These are phyloP conservation scores for Ramularia endophylla DNA, from an alignment of 2,329 filamentous ascomycete genomes.

Conservation along the genomic window DNA sequence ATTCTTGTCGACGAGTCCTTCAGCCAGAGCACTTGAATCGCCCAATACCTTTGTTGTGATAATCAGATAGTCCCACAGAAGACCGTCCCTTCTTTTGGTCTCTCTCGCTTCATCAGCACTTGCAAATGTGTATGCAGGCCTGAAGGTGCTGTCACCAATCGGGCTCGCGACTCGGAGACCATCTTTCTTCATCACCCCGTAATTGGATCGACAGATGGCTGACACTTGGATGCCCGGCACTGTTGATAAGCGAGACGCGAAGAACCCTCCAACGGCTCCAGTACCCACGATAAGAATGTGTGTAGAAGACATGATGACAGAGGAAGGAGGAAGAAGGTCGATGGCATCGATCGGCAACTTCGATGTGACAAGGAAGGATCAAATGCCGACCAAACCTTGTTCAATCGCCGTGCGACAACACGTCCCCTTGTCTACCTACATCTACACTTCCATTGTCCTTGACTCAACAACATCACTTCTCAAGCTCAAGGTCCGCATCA, in stretches of 20 bases:
- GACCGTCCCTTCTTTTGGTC: conserved; percentile 26
- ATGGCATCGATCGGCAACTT: too few relatives aligned
- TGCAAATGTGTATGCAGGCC: conserved; percentile 54
- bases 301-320: conserved; percentile 26
- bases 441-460: too few relatives aligned
- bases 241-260: conserved; percentile 59
- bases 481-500: too few relatives aligned
- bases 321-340: too few relatives aligned
- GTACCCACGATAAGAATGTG: conserved; percentile 63
- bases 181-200: conserved; percentile 52
- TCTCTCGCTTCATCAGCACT: conserved; percentile 51
- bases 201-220: conserved; percentile 68
- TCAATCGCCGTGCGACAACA: too few relatives aligned
- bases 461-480: too few relatives aligned
- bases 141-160: conserved; percentile 59
- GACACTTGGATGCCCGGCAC: conserved; percentile 52
- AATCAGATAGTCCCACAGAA: conserved; percentile 57
- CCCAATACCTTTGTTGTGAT: conserved; percentile 64
- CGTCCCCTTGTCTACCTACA: too few relatives aligned
- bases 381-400: too few relatives aligned
- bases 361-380: too few relatives aligned
- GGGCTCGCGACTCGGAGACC: conserved; percentile 61
- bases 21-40: conserved; percentile 54
- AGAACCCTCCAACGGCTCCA: conserved; percentile 66
- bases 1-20: conserved; percentile 49